phyloP scores from a whole-genome alignment of 1,284 basidiomycete genomes.

The Neonothopanus nambi region DNA sequence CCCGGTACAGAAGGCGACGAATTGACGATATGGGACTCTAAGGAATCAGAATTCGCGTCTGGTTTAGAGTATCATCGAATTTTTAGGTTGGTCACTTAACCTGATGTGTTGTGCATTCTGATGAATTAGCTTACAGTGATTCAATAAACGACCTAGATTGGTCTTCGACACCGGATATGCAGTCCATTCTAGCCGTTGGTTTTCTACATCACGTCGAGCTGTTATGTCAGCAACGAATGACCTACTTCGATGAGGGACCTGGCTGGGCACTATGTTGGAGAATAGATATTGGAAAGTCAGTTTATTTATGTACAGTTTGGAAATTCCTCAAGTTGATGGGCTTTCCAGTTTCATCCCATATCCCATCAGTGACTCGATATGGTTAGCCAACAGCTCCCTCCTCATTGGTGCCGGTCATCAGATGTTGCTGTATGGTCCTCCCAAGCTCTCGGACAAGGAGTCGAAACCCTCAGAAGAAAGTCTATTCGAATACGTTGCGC shows the following conservation, averaged over 20 bases:
- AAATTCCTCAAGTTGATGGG: too few species aligned
- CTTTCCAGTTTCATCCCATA: slow-evolving; percentile 66
- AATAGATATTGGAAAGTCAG: slow-evolving; percentile 70
- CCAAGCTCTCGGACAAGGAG: slow-evolving; percentile 23
- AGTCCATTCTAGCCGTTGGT: slow-evolving; percentile 88
- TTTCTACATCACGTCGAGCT: slow-evolving; percentile 77
- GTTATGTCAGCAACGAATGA: slow-evolving; percentile 87
- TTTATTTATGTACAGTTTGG: slow-evolving; percentile 11
- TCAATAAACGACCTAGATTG: slow-evolving; percentile 83
- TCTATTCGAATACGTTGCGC: slow-evolving; percentile 80
- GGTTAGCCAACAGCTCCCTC: slow-evolving; percentile 80
- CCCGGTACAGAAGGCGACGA: slow-evolving; percentile 62
- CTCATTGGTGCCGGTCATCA: slow-evolving; percentile 78
- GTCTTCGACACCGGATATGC: slow-evolving; percentile 86
- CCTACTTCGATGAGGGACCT: slow-evolving; percentile 81
- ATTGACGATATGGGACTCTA: slow-evolving; percentile 92
- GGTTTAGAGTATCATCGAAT: slow-evolving; percentile 75
- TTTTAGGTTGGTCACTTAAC: slow-evolving; percentile 50
- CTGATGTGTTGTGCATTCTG: neutral
- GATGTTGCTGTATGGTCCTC: slow-evolving; percentile 69
- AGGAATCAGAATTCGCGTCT: slow-evolving; percentile 90
- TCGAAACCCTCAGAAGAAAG: slow-evolving; percentile 39
- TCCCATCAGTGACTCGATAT: slow-evolving; percentile 83
- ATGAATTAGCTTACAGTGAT: slow-evolving; percentile 45
- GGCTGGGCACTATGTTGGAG: slow-evolving; percentile 78